phyloP scores from a whole-genome alignment of 2,329 filamentous ascomycete genomes.

The Coniochaeta pulveracea region DNA sequence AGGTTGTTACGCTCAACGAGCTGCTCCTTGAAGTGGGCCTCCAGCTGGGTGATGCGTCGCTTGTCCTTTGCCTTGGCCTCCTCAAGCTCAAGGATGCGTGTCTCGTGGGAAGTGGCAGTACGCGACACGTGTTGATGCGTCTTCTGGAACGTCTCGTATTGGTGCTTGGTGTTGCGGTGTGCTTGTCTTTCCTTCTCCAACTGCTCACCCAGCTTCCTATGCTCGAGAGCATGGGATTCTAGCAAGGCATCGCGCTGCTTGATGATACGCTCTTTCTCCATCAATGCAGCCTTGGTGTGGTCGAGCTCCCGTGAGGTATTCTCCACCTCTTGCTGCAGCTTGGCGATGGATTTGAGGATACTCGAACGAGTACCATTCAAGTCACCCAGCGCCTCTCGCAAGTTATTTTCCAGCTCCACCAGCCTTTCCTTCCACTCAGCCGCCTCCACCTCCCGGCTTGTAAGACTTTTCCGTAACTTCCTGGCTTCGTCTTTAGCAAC shows the following conservation, averaged over 20 bases:
- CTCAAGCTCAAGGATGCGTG: conserved; percentile 78
- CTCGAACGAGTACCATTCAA: conserved; percentile 76
- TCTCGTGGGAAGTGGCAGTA: conserved; percentile 75
- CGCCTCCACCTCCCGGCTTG: conserved; percentile 76
- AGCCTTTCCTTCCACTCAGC: conserved; percentile 85
- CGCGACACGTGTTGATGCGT: conserved; percentile 80
- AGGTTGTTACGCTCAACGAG: conserved; percentile 82
- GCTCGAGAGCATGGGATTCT: conserved; percentile 80
- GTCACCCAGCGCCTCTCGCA: conserved; percentile 80
- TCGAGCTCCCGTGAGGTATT: conserved; percentile 76
- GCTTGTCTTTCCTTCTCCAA: conserved; percentile 82
- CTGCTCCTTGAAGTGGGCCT: conserved; percentile 76
- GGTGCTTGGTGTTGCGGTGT: conserved; percentile 75
- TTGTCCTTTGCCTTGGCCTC: conserved; percentile 66
- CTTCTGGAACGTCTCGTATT: conserved; percentile 81
- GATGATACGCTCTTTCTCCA: conserved; percentile 86
- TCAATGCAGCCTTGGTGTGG: conserved; percentile 59
- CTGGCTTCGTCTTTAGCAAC: conserved; percentile 77
- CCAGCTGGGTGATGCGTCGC: conserved; percentile 62
- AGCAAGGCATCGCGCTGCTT: conserved; percentile 81
- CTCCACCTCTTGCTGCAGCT: conserved; percentile 80
- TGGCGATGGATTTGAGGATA: conserved; percentile 77
- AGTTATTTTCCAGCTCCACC: conserved; percentile 78
- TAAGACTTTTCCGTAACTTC: conserved; percentile 70
- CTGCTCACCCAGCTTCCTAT: conserved; percentile 71